phyloP scores from a whole-genome alignment of 371 early-diverging fungal species.

The Zychaea mexicana region DNA sequence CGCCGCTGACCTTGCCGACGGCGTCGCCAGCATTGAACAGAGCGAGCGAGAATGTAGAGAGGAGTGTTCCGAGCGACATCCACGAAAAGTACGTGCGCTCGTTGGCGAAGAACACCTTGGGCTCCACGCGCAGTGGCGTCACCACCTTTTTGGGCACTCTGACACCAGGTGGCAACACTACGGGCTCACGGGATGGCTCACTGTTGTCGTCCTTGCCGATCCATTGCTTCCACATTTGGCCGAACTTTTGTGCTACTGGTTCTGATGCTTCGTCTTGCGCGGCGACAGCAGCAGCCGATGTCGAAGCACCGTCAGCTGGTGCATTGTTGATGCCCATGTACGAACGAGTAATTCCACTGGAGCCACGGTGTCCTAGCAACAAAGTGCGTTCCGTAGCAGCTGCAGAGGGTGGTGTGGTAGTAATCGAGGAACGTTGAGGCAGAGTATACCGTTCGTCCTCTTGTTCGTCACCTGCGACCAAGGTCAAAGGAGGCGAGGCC shows the following conservation, averaged over 20 bases:
- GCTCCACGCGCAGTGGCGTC: conserved; percentile 93
- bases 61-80: conserved; percentile 77
- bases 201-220: neutral
- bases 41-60: conserved; percentile 80
- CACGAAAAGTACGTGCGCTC: conserved; percentile 98
- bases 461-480: conserved; percentile 4
- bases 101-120: conserved; percentile 99
- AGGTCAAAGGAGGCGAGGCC: conserved; percentile 22
- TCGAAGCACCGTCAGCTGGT: neutral
- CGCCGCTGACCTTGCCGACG: conserved; percentile 73
- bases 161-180: conserved; percentile 52
- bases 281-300: neutral
- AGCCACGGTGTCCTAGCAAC: conserved; percentile 14
- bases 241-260: neutral
- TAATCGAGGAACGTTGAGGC: neutral
- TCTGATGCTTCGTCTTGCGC: neutral
- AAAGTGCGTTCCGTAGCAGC: conserved; percentile 30
- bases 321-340: neutral
- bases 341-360: neutral
- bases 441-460: conserved; percentile 9
- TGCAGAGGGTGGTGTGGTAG: neutral
- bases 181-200: conserved; percentile 20
- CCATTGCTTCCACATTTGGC: neutral
- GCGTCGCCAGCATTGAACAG: conserved; percentile 86
- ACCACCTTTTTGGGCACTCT: conserved; percentile 67